Conservation (phyloP, 129 eudicot genomes). For the Arctium minus region DNA sequence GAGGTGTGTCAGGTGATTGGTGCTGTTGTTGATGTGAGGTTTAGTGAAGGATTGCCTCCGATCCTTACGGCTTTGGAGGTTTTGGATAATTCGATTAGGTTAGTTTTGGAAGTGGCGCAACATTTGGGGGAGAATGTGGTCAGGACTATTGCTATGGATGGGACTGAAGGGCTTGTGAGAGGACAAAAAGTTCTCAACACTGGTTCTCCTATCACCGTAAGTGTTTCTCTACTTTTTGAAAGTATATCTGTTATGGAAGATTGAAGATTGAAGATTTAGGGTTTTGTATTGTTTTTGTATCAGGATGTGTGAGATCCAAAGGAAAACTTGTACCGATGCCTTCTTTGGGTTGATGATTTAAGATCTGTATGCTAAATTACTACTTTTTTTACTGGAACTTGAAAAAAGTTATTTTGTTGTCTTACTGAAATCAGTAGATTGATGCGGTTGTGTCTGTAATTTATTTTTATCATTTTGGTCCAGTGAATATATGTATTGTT, state of each 20-base stretch:
- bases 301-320: neutral
- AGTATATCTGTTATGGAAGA: neutral
- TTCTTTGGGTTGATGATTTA: neutral
- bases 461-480: neutral
- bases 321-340: neutral
- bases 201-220: constrained; percentile 94
- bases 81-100: constrained; percentile 56
- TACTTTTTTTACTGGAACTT: neutral
- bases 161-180: constrained; percentile 91
- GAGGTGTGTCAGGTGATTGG: constrained; percentile 94
- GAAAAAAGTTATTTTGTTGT: neutral
- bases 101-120: constrained; percentile 91
- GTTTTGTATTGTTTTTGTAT: neutral
- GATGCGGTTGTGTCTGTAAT: neutral
- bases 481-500: neutral
- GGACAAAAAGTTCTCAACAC: constrained; percentile 90
- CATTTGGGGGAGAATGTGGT: constrained; percentile 93
- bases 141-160: constrained; percentile 98
- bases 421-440: neutral
- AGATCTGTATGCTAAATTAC: constrained; percentile 3
- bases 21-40: constrained; percentile 93
- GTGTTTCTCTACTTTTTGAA: neutral
- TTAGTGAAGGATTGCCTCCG: constrained; percentile 86
- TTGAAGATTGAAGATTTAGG: neutral
- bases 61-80: constrained; percentile 94